phyloP scores from a whole-genome alignment of 1,284 basidiomycete genomes.

The Stereum hirsutum region DNA sequence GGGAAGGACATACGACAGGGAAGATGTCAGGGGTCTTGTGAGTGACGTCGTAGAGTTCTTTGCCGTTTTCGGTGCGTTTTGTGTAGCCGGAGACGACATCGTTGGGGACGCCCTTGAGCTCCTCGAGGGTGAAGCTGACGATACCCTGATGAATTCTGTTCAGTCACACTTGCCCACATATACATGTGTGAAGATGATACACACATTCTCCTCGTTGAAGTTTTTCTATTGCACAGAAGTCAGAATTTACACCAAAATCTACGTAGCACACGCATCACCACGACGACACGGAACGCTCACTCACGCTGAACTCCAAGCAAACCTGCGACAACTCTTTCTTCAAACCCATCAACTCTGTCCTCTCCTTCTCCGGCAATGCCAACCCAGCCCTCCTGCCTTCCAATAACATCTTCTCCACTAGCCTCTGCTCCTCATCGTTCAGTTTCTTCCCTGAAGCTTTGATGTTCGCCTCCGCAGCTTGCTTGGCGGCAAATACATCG shows the following conservation, averaged over 20 bases:
- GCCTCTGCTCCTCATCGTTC: slow-evolving; percentile 55
- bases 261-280: background rate
- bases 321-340: slow-evolving; percentile 65
- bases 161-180: background rate
- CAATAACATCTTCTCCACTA: slow-evolving; percentile 70
- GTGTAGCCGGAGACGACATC: slow-evolving; percentile 71
- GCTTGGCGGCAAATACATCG: slow-evolving; percentile 67
- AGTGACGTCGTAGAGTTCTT: slow-evolving; percentile 59
- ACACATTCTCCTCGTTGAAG: slow-evolving; percentile 77
- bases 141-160: slow-evolving; percentile 33
- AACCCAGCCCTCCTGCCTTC: slow-evolving; percentile 72
- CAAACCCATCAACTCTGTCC: slow-evolving; percentile 43
- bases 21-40: slow-evolving; percentile 72
- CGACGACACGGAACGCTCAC: slow-evolving; percentile 22
- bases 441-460: slow-evolving; percentile 45
- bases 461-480: slow-evolving; percentile 60
- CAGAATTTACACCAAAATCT: background rate
- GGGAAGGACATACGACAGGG: slow-evolving; percentile 47
- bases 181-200: too few species aligned
- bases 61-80: slow-evolving; percentile 46
- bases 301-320: slow-evolving; percentile 65
- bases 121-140: slow-evolving; percentile 57
- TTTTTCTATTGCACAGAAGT: slow-evolving; percentile 48
- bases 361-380: slow-evolving; percentile 55
- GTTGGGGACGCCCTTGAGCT: slow-evolving; percentile 70